Conservation (phyloP, 805 yeast species). For the Brettanomyces bruxellensis region DNA sequence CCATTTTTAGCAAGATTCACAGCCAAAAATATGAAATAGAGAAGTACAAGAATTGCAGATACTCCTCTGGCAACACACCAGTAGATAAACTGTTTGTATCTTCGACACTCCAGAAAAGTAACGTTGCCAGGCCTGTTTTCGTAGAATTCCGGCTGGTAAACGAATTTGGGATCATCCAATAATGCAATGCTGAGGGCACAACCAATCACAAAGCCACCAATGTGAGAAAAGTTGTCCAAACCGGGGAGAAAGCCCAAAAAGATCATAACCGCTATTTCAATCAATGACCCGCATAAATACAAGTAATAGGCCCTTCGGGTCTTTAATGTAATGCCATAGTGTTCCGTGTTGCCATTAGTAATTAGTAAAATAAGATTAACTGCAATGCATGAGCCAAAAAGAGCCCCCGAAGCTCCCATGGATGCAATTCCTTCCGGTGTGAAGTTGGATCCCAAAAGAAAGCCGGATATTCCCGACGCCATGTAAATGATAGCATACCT, state of each 20-base stretch:
- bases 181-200: slow-evolving; percentile 38
- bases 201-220: slow-evolving; percentile 68
- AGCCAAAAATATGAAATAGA: slow-evolving; percentile 41
- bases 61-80: slow-evolving; percentile 47
- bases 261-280: slow-evolving; percentile 49
- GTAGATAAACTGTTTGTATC: slow-evolving; percentile 31
- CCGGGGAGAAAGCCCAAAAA: slow-evolving; percentile 66
- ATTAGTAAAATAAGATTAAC: slow-evolving; percentile 48
- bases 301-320: slow-evolving; percentile 35
- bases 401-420: slow-evolving; percentile 64
- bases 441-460: slow-evolving; percentile 59
- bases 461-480: slow-evolving; percentile 57
- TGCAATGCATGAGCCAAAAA: slow-evolving; percentile 58
- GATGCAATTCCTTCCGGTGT: slow-evolving; percentile 59
- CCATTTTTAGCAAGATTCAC: slow-evolving; percentile 40
- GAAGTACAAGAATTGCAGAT: slow-evolving; percentile 34
- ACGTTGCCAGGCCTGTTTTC: slow-evolving; percentile 1
- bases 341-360: slow-evolving; percentile 36
- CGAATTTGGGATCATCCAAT: slow-evolving; percentile 47
- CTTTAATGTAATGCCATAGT: slow-evolving; percentile 26
- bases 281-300: slow-evolving; percentile 37
- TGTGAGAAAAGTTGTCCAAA: slow-evolving; percentile 63
- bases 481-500: slow-evolving; percentile 49
- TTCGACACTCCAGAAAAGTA: slow-evolving; percentile 15
- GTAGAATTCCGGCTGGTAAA: slow-evolving; percentile 7